phyloP scores from a whole-genome alignment of 352 stramenopile genomes.

The Blastocystis sp. region DNA sequence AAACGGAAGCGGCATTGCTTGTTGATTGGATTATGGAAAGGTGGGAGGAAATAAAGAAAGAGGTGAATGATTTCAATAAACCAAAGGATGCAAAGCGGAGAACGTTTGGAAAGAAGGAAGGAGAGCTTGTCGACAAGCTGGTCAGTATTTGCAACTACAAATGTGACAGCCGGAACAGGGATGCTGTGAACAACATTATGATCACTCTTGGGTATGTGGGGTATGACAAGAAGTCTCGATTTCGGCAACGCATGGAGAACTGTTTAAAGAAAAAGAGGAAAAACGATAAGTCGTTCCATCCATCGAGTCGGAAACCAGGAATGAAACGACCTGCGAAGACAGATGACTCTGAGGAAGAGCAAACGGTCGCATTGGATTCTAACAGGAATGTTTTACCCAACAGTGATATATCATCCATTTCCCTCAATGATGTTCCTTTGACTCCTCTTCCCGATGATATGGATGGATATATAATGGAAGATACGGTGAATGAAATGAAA shows the following conservation, averaged over 20 bases:
- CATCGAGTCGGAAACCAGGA: background rate
- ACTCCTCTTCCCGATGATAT: no score
- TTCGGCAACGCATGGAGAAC: slow-evolving; percentile 46
- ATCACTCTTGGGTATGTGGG: background rate
- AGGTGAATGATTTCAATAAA: background rate
- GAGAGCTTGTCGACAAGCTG: background rate
- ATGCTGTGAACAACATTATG: background rate
- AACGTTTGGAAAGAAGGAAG: slow-evolving; percentile 5
- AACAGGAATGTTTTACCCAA: no score
- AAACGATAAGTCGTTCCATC: background rate
- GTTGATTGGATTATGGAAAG: background rate
- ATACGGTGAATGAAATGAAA: no score
- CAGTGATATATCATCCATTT: no score
- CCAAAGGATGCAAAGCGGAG: background rate
- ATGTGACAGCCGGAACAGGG: background rate
- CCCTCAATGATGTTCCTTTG: no score
- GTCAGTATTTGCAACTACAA: background rate
- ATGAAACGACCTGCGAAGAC: no score
- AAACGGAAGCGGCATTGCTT: background rate
- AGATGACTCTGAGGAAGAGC: no score
- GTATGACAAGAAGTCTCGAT: slow-evolving; percentile 2
- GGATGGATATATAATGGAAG: no score
- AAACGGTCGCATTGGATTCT: no score
- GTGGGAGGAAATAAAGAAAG: background rate
- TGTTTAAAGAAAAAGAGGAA: background rate